Conservation (phyloP, 305 asterid genomes). For the Fraxinus platypoda region DNA sequence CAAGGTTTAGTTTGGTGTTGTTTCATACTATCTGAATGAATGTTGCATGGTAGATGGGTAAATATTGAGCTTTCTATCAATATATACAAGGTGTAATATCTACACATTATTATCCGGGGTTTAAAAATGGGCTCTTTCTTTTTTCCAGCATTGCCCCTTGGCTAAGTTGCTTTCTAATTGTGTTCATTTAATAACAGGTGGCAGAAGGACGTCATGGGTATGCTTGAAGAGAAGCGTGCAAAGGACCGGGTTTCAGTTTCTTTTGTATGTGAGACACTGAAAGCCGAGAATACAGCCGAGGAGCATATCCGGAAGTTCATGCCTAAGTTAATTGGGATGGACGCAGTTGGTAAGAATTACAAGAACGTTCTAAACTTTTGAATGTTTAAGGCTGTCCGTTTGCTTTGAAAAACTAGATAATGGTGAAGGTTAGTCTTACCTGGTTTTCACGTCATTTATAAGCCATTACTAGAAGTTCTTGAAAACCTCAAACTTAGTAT, state of each 20-base stretch:
- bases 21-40: background rate
- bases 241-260: constrained; percentile 55
- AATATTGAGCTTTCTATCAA: constrained; percentile 2
- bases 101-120: background rate
- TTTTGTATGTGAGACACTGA: constrained; percentile 87
- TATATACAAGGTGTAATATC: constrained; percentile 10
- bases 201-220: constrained; percentile 86
- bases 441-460: background rate
- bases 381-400: constrained; percentile 3
- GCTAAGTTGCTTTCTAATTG: background rate
- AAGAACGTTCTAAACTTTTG: background rate
- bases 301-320: constrained; percentile 86
- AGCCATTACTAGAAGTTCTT: background rate
- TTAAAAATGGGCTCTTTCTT: background rate
- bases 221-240: constrained; percentile 74
- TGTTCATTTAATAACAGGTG: constrained; percentile 50
- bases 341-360: constrained; percentile 76
- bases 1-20: background rate
- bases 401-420: background rate
- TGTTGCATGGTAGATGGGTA: background rate
- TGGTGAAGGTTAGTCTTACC: background rate
- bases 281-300: constrained; percentile 88
- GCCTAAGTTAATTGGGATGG: constrained; percentile 87
- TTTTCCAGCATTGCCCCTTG: background rate
- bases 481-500: background rate